Percentiles rank a stretch among this genome's conserved stretches.
phyloP scores from a whole-genome alignment of 140 eudicot genomes.

The Cichorium intybus region DNA sequence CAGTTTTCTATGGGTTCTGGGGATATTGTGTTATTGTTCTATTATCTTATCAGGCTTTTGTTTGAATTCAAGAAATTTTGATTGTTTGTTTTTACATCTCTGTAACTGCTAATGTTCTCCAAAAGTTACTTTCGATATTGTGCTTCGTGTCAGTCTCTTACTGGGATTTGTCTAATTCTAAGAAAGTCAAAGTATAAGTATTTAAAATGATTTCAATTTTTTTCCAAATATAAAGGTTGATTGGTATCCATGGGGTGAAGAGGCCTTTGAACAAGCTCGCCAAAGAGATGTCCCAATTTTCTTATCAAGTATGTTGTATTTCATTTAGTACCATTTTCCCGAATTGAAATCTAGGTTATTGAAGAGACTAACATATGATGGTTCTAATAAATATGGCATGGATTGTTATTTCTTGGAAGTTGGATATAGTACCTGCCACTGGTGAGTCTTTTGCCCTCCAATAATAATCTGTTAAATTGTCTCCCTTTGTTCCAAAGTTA shows the following conservation, averaged over 20 bases:
- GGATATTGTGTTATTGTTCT: slow-evolving; percentile 2
- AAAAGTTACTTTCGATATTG: not conserved
- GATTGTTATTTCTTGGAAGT: slow-evolving; percentile 48
- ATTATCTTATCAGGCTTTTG: slow-evolving; percentile 2
- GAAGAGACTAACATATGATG: slow-evolving; percentile 14
- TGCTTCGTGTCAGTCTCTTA: not conserved
- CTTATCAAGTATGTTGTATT: slow-evolving; percentile 63
- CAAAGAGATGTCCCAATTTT: slow-evolving; percentile 84
- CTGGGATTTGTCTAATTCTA: not conserved
- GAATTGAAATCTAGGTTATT: not conserved
- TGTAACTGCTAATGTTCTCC: slow-evolving; percentile 2
- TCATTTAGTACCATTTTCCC: not conserved
- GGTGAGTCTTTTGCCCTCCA: slow-evolving; percentile 48
- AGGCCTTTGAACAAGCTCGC: slow-evolving; percentile 87
- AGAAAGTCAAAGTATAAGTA: not conserved
- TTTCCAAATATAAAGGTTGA: slow-evolving; percentile 53
- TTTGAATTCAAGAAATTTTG: slow-evolving; percentile 2
- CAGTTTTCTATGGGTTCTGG: not conserved
- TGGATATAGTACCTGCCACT: slow-evolving; percentile 99
- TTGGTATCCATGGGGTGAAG: slow-evolving; percentile 99
- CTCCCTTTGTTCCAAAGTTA: not conserved
- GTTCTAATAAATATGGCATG: slow-evolving; percentile 13
- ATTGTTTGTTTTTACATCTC: not conserved
- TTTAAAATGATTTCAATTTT: slow-evolving; percentile 2
- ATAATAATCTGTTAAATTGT: not conserved